Evolutionary conservation across 257 asterid species (phyloP).

Genomic region (Henckelia pumila): DNA sequence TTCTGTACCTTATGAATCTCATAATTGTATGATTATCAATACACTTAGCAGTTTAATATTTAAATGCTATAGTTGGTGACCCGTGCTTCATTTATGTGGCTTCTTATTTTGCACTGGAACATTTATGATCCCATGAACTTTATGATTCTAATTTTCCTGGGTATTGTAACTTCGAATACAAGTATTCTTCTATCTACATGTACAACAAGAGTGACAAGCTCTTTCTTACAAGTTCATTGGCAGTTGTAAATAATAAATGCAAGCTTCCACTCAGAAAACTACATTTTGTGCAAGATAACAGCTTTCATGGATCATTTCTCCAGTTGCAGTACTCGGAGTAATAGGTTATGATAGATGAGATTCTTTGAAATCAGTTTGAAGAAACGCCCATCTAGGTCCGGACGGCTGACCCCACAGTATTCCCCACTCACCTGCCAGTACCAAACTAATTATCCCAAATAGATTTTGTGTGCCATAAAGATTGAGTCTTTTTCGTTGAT

Average conservation of each 20-base stretch:
- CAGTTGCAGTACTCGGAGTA: not conserved
- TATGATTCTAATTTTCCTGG: not conserved
- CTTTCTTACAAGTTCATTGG: constrained; percentile 1
- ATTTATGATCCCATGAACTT: not conserved
- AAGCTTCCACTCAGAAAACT: not conserved
- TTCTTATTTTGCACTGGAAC: not conserved
- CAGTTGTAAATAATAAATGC: not conserved
- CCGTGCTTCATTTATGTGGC: constrained; percentile 8
- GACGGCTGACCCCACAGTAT: no score
- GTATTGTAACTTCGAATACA: not conserved
- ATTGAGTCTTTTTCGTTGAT: no score
- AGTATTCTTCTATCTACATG: not conserved
- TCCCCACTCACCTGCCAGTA: no score
- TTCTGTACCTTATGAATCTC: not conserved
- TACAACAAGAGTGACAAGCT: not conserved
- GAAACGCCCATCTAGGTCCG: no score
- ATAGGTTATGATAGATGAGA: not conserved
- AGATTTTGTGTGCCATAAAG: no score
- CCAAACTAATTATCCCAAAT: no score
- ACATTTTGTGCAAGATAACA: constrained; percentile 1
- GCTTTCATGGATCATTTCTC: not conserved
- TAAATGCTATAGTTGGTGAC: constrained; percentile 14
- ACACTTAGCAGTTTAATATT: constrained; percentile 4
- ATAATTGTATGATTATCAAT: not conserved
- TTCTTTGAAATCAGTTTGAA: not conserved